phyloP scores from a whole-genome alignment of 2,329 filamentous ascomycete genomes.

The Exophiala dermatitidis region DNA sequence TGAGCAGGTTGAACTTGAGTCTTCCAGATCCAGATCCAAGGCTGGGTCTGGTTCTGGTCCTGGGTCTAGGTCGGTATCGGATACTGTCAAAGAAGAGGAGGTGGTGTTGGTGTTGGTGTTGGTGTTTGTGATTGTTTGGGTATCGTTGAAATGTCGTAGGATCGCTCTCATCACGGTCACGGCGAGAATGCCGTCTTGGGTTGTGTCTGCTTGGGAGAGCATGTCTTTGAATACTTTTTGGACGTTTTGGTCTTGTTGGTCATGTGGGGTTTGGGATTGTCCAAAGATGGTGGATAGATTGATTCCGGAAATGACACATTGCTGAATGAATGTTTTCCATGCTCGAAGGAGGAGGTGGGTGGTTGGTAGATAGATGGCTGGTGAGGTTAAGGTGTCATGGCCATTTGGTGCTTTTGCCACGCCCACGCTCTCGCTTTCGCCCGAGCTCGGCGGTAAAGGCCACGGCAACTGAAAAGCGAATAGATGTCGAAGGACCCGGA shows the following conservation, averaged over 20 bases:
- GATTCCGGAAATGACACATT: conserved; percentile 12
- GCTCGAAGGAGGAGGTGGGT: conserved; percentile 16
- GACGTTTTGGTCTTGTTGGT: not conserved
- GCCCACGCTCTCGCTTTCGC: no score
- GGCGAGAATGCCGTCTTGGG: conserved; percentile 1
- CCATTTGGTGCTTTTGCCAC: no score
- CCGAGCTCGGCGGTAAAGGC: no score
- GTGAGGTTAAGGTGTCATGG: no score
- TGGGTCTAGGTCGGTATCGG: not conserved
- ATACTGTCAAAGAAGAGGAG: not conserved
- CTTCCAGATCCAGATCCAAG: not conserved
- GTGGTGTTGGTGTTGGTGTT: not conserved
- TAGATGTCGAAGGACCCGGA: conserved; percentile 5
- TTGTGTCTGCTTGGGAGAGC: not conserved
- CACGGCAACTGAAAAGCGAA: conserved; percentile 8
- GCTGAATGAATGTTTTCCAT: conserved; percentile 20
- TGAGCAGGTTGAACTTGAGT: not conserved
- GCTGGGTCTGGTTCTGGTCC: not conserved
- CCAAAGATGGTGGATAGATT: not conserved
- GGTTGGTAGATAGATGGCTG: conserved; percentile 10
- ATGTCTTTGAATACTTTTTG: conserved; percentile 1
- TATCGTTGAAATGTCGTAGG: conserved; percentile 3
- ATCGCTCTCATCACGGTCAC: conserved; percentile 11
- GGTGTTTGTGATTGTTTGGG: no score
- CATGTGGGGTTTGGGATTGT: not conserved